Conservation (phyloP, 2,329 filamentous ascomycete species). For the Clarireedia monteithiana region DNA sequence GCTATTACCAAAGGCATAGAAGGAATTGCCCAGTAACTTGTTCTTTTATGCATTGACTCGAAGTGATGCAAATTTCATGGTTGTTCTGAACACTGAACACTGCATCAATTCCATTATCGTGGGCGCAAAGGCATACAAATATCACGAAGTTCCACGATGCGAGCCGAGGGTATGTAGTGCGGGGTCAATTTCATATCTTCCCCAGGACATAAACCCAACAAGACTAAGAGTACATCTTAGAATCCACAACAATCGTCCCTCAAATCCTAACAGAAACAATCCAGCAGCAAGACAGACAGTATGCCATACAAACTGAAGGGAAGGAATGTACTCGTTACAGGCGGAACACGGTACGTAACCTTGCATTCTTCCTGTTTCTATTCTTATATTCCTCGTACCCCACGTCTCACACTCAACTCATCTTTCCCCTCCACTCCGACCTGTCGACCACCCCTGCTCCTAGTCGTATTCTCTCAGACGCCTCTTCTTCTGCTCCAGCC, state of each 20-base stretch:
- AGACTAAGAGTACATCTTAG: too few species aligned
- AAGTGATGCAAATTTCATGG: not conserved
- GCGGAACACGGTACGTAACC: slow-evolving; percentile 48
- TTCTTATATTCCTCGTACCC: not conserved
- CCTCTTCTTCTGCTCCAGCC: too few species aligned
- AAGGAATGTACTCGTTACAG: slow-evolving; percentile 57
- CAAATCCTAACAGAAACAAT: not conserved
- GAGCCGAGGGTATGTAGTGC: too few species aligned
- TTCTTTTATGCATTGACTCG: not conserved
- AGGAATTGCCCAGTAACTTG: slow-evolving; percentile 25
- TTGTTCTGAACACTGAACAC: not conserved
- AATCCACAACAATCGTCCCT: not conserved
- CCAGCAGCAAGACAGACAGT: slow-evolving; percentile 8
- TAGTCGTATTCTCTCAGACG: too few species aligned
- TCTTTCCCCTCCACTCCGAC: too few species aligned
- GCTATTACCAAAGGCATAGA: slow-evolving; percentile 28
- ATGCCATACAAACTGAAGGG: slow-evolving; percentile 55
- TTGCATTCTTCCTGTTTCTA: not conserved
- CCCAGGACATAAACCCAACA: too few species aligned
- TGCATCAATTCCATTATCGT: not conserved
- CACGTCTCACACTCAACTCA: not conserved
- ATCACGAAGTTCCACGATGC: too few species aligned
- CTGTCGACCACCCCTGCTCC: too few species aligned
- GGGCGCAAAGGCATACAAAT: too few species aligned
- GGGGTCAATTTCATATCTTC: too few species aligned